Evolutionary conservation across 2,329 filamentous ascomycete genomes (phyloP).

Genomic region (Fusarium sp.): DNA sequence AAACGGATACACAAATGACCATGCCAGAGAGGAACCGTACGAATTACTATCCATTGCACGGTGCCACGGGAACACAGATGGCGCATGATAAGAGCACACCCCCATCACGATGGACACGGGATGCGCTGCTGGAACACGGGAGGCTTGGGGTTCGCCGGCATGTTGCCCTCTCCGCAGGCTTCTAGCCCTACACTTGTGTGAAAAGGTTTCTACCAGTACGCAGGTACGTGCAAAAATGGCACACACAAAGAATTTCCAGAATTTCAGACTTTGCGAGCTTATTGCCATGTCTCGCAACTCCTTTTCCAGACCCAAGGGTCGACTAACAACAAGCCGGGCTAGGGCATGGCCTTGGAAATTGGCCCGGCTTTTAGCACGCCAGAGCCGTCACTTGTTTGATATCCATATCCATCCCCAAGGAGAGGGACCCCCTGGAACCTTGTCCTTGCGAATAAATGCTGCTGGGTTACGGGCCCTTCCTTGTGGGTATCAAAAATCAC

Average conservation of each 20-base stretch:
- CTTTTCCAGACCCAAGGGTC: slow-evolving; percentile 29
- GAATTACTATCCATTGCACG: slow-evolving; percentile 27
- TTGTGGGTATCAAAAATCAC: slow-evolving; percentile 14
- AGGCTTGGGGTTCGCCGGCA: slow-evolving; percentile 34
- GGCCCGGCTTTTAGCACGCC: slow-evolving; percentile 23
- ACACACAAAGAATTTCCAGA: slow-evolving; percentile 31
- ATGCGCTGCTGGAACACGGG: slow-evolving; percentile 32
- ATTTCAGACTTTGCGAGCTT: slow-evolving; percentile 18
- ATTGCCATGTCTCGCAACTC: slow-evolving; percentile 35
- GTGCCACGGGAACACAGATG: slow-evolving; percentile 38
- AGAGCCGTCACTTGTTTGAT: slow-evolving; percentile 27
- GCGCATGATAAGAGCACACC: slow-evolving; percentile 36
- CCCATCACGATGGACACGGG: slow-evolving; percentile 26
- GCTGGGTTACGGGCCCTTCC: slow-evolving; percentile 19
- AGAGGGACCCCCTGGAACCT: slow-evolving; percentile 22
- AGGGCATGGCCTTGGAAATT: slow-evolving; percentile 40
- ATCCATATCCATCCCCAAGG: slow-evolving; percentile 22
- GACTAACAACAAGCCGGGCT: slow-evolving; percentile 24
- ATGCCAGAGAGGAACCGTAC: slow-evolving; percentile 33
- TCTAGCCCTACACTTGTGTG: slow-evolving; percentile 34
- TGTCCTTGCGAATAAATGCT: slow-evolving; percentile 30
- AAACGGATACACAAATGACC: slow-evolving; percentile 22
- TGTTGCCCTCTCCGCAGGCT: slow-evolving; percentile 24
- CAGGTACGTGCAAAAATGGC: slow-evolving; percentile 33
- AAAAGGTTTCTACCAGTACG: slow-evolving; percentile 27